A percentile compares a stretch with the other conserved stretches of the same genome.
These are phyloP conservation scores for Penicillium sp. DNA, from an alignment of 2,329 filamentous ascomycete genomes.

Conservation along the genomic window DNA sequence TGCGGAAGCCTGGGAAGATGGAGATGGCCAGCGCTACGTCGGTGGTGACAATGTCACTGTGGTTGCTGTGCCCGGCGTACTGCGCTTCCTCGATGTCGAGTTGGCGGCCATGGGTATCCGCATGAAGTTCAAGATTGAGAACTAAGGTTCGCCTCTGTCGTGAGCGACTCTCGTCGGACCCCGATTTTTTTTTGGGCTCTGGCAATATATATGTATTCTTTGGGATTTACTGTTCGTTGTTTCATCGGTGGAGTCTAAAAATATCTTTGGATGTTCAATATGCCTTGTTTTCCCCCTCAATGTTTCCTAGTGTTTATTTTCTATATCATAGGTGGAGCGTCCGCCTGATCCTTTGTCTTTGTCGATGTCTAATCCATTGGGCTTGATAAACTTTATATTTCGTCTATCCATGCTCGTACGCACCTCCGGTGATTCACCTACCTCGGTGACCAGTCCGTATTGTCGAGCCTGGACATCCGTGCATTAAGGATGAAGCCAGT, in stretches of 20 bases:
- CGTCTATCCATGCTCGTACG: too few relatives aligned
- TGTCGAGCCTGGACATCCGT: too few relatives aligned
- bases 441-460: too few relatives aligned
- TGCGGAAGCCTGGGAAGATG: conserved; percentile 80
- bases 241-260: conserved; percentile 3
- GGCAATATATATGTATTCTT: not conserved
- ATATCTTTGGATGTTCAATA: conserved; percentile 1
- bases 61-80: conserved; percentile 84
- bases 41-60: conserved; percentile 87
- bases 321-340: conserved; percentile 25
- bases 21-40: conserved; percentile 72
- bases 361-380: conserved; percentile 7
- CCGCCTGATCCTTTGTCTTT: conserved; percentile 12
- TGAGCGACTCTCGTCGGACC: too few relatives aligned
- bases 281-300: not conserved
- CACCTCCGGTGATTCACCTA: too few relatives aligned
- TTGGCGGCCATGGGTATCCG: conserved; percentile 93
- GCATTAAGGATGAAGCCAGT: too few relatives aligned
- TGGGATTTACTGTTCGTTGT: not conserved
- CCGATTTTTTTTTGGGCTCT: too few relatives aligned
- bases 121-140: conserved; percentile 78
- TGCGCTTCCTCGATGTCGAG: conserved; percentile 92
- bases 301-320: conserved; percentile 8
- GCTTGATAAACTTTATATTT: not conserved
- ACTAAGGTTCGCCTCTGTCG: conserved; percentile 19